A percentile compares a stretch with the other conserved stretches of the same genome.
phyloP scores from a whole-genome alignment of 768 basidiomycete genomes.

The Trichaptum fuscoviolaceum region DNA sequence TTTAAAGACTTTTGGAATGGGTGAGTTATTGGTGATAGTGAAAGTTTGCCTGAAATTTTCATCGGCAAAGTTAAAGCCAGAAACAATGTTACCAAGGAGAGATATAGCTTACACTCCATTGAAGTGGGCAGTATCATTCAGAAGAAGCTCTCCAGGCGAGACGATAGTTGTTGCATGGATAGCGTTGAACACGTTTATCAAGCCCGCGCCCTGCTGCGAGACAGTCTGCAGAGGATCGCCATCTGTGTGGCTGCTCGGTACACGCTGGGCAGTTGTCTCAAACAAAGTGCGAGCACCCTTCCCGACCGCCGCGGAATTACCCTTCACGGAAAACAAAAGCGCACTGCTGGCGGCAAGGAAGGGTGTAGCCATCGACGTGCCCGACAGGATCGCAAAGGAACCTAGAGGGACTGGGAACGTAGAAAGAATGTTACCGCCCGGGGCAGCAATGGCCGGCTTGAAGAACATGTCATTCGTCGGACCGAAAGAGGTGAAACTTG shows the following conservation, averaged over 20 bases:
- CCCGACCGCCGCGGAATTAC: slow-evolving; percentile 26
- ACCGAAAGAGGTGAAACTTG: slow-evolving; percentile 24
- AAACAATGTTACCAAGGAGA: slow-evolving; percentile 4
- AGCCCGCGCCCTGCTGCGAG: slow-evolving; percentile 49
- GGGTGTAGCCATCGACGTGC: slow-evolving; percentile 38
- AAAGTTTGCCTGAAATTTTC: slow-evolving; percentile 36
- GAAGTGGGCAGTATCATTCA: slow-evolving; percentile 63
- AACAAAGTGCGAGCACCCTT: slow-evolving; percentile 34
- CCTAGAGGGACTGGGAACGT: slow-evolving; percentile 39
- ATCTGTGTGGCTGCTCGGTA: slow-evolving; percentile 41
- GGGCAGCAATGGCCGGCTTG: slow-evolving; percentile 44
- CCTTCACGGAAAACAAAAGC: slow-evolving; percentile 37
- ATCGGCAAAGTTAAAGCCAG: neutral
- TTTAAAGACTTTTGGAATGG: slow-evolving; percentile 35
- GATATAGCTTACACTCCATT: slow-evolving; percentile 32
- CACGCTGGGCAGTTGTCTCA: slow-evolving; percentile 41
- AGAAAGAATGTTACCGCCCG: slow-evolving; percentile 47
- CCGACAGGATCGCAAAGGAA: slow-evolving; percentile 34
- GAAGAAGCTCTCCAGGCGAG: slow-evolving; percentile 49
- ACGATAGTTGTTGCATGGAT: slow-evolving; percentile 47
- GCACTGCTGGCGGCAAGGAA: slow-evolving; percentile 43
- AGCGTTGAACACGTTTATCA: slow-evolving; percentile 55
- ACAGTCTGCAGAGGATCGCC: slow-evolving; percentile 46
- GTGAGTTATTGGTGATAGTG: slow-evolving; percentile 47
- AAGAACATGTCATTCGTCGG: slow-evolving; percentile 29